Evolutionary conservation across 345 rosid genomes (phyloP), one percentile per base, ranked within the genome.

Genomic region (Eucalyptus viminalis): DNA sequence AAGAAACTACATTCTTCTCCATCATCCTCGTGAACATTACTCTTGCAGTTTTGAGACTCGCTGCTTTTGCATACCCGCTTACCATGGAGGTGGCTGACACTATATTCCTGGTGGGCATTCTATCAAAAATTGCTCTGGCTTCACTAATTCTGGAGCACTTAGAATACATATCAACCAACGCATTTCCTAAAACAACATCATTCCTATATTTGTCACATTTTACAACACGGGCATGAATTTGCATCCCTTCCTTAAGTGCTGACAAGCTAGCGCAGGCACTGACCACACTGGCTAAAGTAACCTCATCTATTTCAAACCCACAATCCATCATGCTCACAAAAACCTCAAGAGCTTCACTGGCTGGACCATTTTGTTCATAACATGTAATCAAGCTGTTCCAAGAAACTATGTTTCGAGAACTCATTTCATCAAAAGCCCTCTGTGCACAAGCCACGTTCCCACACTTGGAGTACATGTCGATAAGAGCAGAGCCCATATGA

Each of bases 371-470:
- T 90, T 97, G 99, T 88, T 97, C 99, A 86, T 95, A 96, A 86
- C 99, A 95, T 1, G 97, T 94, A 88, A 97, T 95, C 94, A 97
- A 93, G 92, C 96, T 96, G 90, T 97, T 96, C 99, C 99, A 97
- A 90, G 99, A 95, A 43, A 97, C 97, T 88, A 94, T 88, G 89
- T 96, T 97, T 90, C 93, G 92, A 47, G 89, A 89, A 81, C 87
- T 86, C 98, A 97, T 95, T 88, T 88, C 94, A 88, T 95, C 92
- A 89, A 97, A 97, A 88, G 92, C 95, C 49, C 72, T 87, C 89
- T 91, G 96, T 87, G 97, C 96, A 90, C 90, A 94, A 50, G 72
- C 81, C 34, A 94, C 96, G 51, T 87, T 50, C 86, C 97, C 93
- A 27, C 99, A 95, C 93, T 97, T 97, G 54, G 97, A 94, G 91